Evolutionary conservation across 306 rosid species (phyloP).

Genomic region (Quercus cerris): DNA sequence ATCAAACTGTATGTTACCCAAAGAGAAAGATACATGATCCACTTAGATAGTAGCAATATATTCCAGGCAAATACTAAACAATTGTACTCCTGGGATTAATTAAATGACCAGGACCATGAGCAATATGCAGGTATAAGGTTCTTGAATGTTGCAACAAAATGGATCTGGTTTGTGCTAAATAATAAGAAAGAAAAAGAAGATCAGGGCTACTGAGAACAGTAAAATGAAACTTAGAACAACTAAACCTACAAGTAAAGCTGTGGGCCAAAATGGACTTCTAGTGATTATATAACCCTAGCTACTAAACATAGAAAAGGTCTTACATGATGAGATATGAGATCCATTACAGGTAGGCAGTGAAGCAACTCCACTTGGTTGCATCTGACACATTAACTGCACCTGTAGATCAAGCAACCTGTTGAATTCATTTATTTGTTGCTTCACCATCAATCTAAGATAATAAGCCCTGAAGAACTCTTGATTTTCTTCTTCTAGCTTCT

Average conservation of each 20-base stretch:
- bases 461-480: constrained; percentile 85
- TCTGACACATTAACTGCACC: constrained; percentile 55
- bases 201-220: neutral
- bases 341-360: constrained; percentile 66
- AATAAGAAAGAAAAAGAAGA: neutral
- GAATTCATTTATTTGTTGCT: constrained; percentile 79
- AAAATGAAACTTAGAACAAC: neutral
- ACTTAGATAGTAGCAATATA: neutral
- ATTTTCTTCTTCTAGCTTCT: constrained; percentile 92
- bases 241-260: neutral
- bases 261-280: neutral
- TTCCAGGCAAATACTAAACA: neutral
- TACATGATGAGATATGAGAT: constrained; percentile 58
- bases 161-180: neutral
- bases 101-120: neutral
- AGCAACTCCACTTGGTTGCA: constrained; percentile 49
- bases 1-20: neutral
- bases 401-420: constrained; percentile 84
- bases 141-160: neutral
- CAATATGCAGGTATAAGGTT: neutral
- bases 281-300: neutral
- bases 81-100: neutral
- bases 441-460: constrained; percentile 73
- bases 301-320: neutral
- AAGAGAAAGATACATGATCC: neutral